A percentile compares a stretch with the other conserved stretches of the same genome.
Conservation (phyloP, 2,329 filamentous ascomycete species). For the Ophiobolus disseminans region DNA sequence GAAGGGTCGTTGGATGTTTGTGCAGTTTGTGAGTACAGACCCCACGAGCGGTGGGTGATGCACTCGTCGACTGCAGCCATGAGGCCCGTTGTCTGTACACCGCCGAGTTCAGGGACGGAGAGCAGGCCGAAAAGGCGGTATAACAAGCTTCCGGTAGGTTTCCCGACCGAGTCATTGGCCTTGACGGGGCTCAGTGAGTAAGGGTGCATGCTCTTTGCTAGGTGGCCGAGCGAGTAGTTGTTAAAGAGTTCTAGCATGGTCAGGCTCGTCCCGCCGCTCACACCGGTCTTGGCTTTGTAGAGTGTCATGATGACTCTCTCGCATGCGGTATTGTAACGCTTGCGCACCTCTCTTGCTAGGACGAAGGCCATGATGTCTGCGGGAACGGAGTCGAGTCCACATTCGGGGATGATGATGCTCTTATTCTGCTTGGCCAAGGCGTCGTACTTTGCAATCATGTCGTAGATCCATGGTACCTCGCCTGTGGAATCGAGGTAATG, state of each 20-base stretch:
- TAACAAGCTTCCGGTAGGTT: constrained; percentile 46
- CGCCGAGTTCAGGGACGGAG: constrained; percentile 64
- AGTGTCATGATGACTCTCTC: constrained; percentile 60
- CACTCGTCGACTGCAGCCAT: constrained; percentile 61
- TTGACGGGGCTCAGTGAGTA: constrained; percentile 59
- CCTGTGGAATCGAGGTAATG: constrained; percentile 73
- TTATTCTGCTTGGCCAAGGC: constrained; percentile 64
- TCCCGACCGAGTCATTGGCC: constrained; percentile 44
- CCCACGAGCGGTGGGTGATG: constrained; percentile 67
- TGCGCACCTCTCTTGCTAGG: constrained; percentile 61
- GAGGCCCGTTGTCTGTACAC: constrained; percentile 62
- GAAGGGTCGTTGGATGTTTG: constrained; percentile 37
- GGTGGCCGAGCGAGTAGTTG: constrained; percentile 54
- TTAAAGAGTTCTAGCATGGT: constrained; percentile 68
- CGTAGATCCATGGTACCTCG: constrained; percentile 68
- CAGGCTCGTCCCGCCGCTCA: constrained; percentile 66
- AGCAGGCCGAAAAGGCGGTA: constrained; percentile 60
- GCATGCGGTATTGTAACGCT: constrained; percentile 58
- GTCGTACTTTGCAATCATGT: constrained; percentile 68
- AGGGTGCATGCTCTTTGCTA: constrained; percentile 57
- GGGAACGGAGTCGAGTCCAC: constrained; percentile 67
- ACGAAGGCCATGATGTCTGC: constrained; percentile 64
- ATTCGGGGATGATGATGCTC: constrained; percentile 67
- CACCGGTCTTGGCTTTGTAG: constrained; percentile 58
- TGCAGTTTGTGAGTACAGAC: constrained; percentile 52